phyloP scores from a whole-genome alignment of 805 yeast species.

The Phaffomyces antillensis region DNA sequence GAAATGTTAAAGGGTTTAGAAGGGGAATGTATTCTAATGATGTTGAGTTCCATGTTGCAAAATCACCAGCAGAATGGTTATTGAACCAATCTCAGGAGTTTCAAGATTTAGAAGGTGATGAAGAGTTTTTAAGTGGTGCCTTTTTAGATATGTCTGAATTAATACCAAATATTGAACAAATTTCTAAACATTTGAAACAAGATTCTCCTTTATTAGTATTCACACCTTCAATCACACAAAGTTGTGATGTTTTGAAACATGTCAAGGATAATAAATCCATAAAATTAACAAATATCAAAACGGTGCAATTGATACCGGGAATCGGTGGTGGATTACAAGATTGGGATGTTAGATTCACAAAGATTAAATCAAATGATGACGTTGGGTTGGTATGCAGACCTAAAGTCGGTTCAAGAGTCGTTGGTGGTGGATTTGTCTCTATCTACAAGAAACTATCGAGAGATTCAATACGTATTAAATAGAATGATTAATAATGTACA shows the following conservation, averaged over 20 bases:
- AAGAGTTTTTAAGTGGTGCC: constrained; percentile 33
- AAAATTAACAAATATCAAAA: constrained; percentile 30
- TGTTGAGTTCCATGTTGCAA: constrained; percentile 37
- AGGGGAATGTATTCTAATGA: constrained; percentile 38
- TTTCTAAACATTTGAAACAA: constrained; percentile 29
- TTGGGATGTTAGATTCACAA: constrained; percentile 40
- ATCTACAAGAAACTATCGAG: constrained; percentile 31
- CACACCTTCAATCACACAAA: constrained; percentile 43
- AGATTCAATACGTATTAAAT: constrained; percentile 9
- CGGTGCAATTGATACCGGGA: constrained; percentile 39
- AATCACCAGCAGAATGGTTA: constrained; percentile 38
- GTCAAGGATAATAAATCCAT: constrained; percentile 25
- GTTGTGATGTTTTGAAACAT: constrained; percentile 32
- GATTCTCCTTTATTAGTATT: constrained; percentile 39
- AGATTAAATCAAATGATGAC: constrained; percentile 33
- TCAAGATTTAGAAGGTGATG: constrained; percentile 14
- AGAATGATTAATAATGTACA: constrained; percentile 2
- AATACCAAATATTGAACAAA: constrained; percentile 25
- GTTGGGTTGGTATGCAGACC: constrained; percentile 42
- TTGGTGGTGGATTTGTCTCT: constrained; percentile 46
- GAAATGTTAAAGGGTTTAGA: constrained; percentile 31
- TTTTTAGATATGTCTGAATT: constrained; percentile 43
- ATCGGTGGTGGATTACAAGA: constrained; percentile 45
- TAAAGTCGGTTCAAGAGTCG: constrained; percentile 37
- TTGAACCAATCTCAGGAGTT: constrained; percentile 19